Conservation (phyloP, 1,139 yeast genomes). For the Candida gigantensis region DNA sequence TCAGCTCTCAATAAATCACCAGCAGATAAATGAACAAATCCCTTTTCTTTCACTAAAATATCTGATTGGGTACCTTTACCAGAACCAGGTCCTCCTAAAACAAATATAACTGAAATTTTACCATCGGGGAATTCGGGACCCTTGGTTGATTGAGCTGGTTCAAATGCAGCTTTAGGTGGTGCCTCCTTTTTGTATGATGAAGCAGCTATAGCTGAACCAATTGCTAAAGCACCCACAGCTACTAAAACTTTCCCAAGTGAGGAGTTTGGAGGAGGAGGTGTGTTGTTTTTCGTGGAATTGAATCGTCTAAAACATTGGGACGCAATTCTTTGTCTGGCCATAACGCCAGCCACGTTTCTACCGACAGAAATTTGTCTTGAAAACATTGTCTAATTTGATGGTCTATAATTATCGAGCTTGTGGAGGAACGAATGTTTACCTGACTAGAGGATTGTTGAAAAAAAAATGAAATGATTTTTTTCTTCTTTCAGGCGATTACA, state of each 20-base stretch:
- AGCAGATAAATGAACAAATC: constrained; percentile 87
- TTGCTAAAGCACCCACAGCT: constrained; percentile 38
- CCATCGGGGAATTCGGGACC: constrained; percentile 56
- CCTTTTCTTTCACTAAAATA: constrained; percentile 73
- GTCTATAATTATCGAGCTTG: not conserved
- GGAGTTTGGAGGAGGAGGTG: constrained; percentile 22
- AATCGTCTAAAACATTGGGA: constrained; percentile 15
- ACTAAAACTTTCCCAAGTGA: constrained; percentile 28
- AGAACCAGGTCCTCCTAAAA: constrained; percentile 89
- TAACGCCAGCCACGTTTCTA: constrained; percentile 8
- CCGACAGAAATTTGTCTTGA: constrained; percentile 12
- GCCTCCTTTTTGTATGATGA: constrained; percentile 42
- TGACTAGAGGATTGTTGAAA: not conserved
- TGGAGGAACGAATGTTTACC: not conserved
- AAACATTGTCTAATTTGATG: constrained; percentile 8
- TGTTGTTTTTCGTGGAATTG: constrained; percentile 20
- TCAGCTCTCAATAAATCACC: constrained; percentile 95
- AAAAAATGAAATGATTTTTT: not conserved
- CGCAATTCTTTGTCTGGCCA: constrained; percentile 7
- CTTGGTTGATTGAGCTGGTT: constrained; percentile 31
- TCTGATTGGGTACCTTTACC: constrained; percentile 98
- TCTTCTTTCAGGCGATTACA: too few species aligned
- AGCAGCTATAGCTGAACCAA: constrained; percentile 51
- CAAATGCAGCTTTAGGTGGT: constrained; percentile 55
- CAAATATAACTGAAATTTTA: constrained; percentile 79